A percentile compares a stretch with the other conserved stretches of the same genome.
Evolutionary conservation across 192 early-diverging fungal genomes (phyloP).

Genomic region (Backusella mclennaniae): DNA sequence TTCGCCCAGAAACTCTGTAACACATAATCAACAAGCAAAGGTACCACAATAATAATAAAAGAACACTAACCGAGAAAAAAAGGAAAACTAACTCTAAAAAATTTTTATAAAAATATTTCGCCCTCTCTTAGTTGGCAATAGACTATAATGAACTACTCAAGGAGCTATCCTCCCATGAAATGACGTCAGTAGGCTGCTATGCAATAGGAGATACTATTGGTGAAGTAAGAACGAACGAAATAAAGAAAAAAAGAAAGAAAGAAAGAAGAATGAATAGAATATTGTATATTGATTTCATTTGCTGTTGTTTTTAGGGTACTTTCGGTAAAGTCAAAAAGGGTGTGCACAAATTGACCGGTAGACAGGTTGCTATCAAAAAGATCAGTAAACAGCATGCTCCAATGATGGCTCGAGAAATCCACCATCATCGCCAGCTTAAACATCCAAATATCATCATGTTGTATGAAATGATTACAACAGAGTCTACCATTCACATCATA

Average conservation of each 20-base stretch:
- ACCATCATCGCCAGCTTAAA: conserved; percentile 62
- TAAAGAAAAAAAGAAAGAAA: not conserved
- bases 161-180: conserved; percentile 53
- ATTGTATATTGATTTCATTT: not conserved
- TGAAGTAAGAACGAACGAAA: conserved; percentile 29
- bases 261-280: not conserved
- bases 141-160: conserved; percentile 62
- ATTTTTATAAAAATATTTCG: not conserved
- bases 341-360: conserved; percentile 56
- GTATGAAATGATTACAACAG: conserved; percentile 73
- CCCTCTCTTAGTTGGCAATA: conserved; percentile 45
- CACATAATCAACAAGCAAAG: conserved; percentile 45
- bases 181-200: conserved; percentile 56
- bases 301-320: conserved; percentile 38
- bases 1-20: conserved; percentile 23
- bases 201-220: conserved; percentile 53
- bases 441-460: conserved; percentile 80
- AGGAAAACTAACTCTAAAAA: not conserved
- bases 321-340: conserved; percentile 68
- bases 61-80: conserved; percentile 6
- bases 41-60: conserved; percentile 21
- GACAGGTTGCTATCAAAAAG: conserved; percentile 60
- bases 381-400: conserved; percentile 59
- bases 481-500: conserved; percentile 78
- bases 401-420: conserved; percentile 62